phyloP scores from a whole-genome alignment of 2,329 filamentous ascomycete genomes.

The Trichoderma atroviride region DNA sequence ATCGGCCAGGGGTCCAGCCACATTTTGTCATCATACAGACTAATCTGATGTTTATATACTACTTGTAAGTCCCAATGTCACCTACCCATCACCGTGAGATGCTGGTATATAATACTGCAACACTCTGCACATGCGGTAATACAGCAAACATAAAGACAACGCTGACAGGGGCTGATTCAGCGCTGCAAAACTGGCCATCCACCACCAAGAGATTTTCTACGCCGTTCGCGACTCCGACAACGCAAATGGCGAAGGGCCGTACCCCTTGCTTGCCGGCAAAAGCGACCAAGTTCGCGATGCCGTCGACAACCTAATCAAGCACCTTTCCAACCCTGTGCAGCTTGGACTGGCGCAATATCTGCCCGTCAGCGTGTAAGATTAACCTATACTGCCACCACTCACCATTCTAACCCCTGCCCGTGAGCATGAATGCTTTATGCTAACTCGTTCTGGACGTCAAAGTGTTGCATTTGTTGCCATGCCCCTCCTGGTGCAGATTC shows the following conservation, averaged over 20 bases:
- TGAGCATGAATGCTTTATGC: neutral
- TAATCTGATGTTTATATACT: conserved; percentile 24
- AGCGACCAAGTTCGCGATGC: conserved; percentile 21
- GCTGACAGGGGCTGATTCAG: conserved; percentile 1
- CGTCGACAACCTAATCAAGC: conserved; percentile 1
- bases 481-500: conserved; percentile 21
- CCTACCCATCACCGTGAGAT: neutral
- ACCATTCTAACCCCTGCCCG: neutral
- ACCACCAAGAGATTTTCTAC: conserved; percentile 21
- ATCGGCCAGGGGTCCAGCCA: conserved; percentile 12
- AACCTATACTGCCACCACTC: no score
- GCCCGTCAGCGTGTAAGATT: conserved; percentile 22
- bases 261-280: conserved; percentile 5
- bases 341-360: conserved; percentile 21
- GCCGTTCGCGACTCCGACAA: conserved; percentile 9
- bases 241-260: neutral
- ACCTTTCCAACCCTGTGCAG: conserved; percentile 18
- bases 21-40: conserved; percentile 22
- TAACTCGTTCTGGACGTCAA: neutral
- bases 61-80: conserved; percentile 14
- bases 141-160: neutral
- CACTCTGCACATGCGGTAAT: neutral
- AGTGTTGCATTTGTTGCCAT: conserved; percentile 23
- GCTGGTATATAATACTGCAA: neutral
- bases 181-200: conserved; percentile 11